These are phyloP conservation scores for Dictyostelium purpureum DNA, from an alignment of 78 protist genomes.

Conservation along the genomic window DNA sequence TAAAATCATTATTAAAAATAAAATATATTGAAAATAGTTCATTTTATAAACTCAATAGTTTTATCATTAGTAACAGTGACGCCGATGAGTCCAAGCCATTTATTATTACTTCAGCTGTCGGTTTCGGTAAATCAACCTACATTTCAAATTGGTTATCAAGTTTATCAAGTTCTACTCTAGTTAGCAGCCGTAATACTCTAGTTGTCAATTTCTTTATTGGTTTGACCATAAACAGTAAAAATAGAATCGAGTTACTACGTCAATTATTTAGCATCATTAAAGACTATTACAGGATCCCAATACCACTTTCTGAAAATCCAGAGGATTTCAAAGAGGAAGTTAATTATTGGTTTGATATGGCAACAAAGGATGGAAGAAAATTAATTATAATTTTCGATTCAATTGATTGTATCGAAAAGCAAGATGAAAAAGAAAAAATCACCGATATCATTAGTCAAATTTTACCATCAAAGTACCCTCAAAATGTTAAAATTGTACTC, in stretches of 20 bases:
- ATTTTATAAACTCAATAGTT: not conserved
- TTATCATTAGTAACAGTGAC: not conserved
- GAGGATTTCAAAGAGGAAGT: slow-evolving; percentile 10
- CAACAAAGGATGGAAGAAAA: slow-evolving; percentile 16
- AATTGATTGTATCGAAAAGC: slow-evolving; percentile 6
- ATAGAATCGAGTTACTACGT: slow-evolving; percentile 15
- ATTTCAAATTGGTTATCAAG: slow-evolving; percentile 19
- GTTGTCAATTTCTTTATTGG: not conserved
- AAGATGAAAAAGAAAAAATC: not conserved
- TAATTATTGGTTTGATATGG: slow-evolving; percentile 39
- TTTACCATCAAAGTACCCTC: not conserved
- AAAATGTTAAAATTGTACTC: not conserved
- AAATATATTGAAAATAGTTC: not conserved
- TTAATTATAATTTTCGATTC: slow-evolving; percentile 34
- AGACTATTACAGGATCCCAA: not conserved
- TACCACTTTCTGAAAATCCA: slow-evolving; percentile 7
- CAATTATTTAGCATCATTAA: slow-evolving; percentile 12
- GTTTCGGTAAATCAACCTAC: slow-evolving; percentile 24
- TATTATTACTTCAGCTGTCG: not conserved
- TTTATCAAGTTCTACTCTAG: not conserved
- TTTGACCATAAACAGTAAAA: not conserved
- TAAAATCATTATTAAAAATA: not conserved
- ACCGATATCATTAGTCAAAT: not conserved
- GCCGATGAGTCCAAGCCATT: not conserved
- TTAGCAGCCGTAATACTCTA: not conserved